A percentile compares a stretch with the other conserved stretches of the same genome.
These are phyloP conservation scores for Penicillium sp. DNA, from an alignment of 2,329 filamentous ascomycete genomes.

Conservation along the genomic window DNA sequence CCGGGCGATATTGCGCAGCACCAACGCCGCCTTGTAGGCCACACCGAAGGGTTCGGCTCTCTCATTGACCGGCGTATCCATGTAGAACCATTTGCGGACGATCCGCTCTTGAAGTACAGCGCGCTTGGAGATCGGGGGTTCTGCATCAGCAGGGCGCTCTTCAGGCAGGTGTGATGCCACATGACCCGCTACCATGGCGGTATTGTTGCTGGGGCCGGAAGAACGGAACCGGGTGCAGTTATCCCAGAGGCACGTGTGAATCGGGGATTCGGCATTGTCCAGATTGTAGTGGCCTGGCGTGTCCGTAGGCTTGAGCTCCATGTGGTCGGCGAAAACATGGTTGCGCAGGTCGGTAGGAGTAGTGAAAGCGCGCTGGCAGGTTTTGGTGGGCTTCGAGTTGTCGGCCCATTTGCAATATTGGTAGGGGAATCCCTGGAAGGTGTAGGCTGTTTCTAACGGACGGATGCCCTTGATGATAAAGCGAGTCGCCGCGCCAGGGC, in stretches of 20 bases:
- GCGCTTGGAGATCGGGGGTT: conserved; percentile 30
- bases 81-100: conserved; percentile 34
- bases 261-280: conserved; percentile 27
- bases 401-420: conserved; percentile 39
- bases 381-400: conserved; percentile 27
- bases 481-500: conserved; percentile 57
- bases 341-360: conserved; percentile 35
- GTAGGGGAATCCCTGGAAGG: conserved; percentile 36
- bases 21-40: conserved; percentile 41
- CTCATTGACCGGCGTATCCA: conserved; percentile 38
- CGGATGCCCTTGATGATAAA: conserved; percentile 95
- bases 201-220: conserved; percentile 29
- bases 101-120: conserved; percentile 34
- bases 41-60: conserved; percentile 38
- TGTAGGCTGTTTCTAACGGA: conserved; percentile 45
- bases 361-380: conserved; percentile 31
- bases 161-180: conserved; percentile 35
- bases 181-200: conserved; percentile 32
- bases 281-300: conserved; percentile 30
- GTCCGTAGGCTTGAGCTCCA: conserved; percentile 28
- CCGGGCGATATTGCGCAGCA: conserved; percentile 41
- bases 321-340: conserved; percentile 39
- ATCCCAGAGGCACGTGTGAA: conserved; percentile 35
- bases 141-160: conserved; percentile 27
- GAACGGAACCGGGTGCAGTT: conserved; percentile 31